Evolutionary conservation across 169 alveolate species (phyloP), one percentile per base, ranked within the genome.

Genomic region (Eimeria maxima): DNA sequence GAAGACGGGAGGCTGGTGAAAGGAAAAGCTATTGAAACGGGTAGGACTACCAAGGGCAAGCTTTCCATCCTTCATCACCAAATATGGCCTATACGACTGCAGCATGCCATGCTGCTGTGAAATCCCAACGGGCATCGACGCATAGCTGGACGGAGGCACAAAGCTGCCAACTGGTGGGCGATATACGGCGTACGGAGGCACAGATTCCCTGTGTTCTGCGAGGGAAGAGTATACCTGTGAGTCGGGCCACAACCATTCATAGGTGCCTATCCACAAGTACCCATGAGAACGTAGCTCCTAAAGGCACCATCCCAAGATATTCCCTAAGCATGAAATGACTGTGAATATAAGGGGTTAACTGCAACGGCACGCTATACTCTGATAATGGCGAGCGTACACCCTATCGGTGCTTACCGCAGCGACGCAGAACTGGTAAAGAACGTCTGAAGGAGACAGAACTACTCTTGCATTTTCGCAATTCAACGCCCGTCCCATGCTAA

Each of bases 371-470:
- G 5, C 42, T 4, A 22, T 27, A 14, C 53, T 16, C 14, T 27
- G 42, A 18, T 27, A 10, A n/a, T 14, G 22, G 42, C 33, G 45
- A 53, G 27, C 6, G 53, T 4, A 71, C 11, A 11, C 24, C 53
- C 73, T 33, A 16, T 38, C 74, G 11, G 71, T 29, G 90, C 96
- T 65, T 47, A 93, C 96, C 57, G 96, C 96, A 53, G 89, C 96
- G 29, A 93, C 84, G 93, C 96, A 93, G 87, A 93, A 93, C 84
- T 80, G 57, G 96, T 93, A 93, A 29, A 78, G 96, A 50, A 60
- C 38, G 57, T 93, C 96, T 45, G 92, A 65, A 4, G 96, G 96
- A 57, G 81, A 33, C 4, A 93, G 93, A 10, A 50, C 60, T 29
- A 33, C 86, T 60, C 91, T 60, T 24, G 83, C 93, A 14, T 63